A percentile compares a stretch with the other conserved stretches of the same genome.
These are phyloP conservation scores for Rhizopogon vinicolor DNA, from an alignment of 768 basidiomycete genomes.

Conservation along the genomic window DNA sequence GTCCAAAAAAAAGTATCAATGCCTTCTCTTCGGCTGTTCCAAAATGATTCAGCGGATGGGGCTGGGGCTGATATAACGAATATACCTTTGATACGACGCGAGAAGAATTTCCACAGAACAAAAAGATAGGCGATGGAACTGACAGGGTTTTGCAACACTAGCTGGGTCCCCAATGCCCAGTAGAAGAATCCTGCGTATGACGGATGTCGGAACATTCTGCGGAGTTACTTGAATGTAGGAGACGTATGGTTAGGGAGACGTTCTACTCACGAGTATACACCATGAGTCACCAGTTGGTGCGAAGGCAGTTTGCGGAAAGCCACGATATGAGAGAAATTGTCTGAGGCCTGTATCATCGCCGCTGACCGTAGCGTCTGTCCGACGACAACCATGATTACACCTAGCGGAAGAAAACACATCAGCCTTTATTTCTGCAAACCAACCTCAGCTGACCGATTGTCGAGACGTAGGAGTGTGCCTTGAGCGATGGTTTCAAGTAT, in stretches of 20 bases:
- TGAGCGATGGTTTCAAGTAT: constrained; percentile 63
- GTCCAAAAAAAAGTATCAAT: constrained; percentile 84
- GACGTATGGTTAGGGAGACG: neutral
- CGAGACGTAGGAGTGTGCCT: constrained; percentile 55
- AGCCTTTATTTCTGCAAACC: neutral
- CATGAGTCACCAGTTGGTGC: constrained; percentile 82
- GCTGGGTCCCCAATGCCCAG: constrained; percentile 94
- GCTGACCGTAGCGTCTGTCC: constrained; percentile 80
- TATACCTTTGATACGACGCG: constrained; percentile 67
- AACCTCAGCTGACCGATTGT: constrained; percentile 42
- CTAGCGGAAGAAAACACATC: constrained; percentile 32
- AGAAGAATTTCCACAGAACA: constrained; percentile 86
- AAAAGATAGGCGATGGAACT: constrained; percentile 61
- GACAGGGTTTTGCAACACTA: constrained; percentile 84
- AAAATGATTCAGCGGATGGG: neutral
- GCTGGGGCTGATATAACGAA: constrained; percentile 1
- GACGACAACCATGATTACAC: constrained; percentile 53
- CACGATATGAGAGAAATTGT: constrained; percentile 90
- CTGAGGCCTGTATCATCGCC: constrained; percentile 96
- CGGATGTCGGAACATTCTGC: constrained; percentile 86
- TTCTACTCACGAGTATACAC: constrained; percentile 75
- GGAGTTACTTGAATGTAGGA: constrained; percentile 9
- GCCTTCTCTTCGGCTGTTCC: constrained; percentile 72
- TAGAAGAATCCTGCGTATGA: constrained; percentile 98
- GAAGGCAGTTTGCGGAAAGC: constrained; percentile 66